These are phyloP conservation scores for Thyridium curvatum DNA, from an alignment of 2,329 filamentous ascomycete genomes.

Conservation along the genomic window DNA sequence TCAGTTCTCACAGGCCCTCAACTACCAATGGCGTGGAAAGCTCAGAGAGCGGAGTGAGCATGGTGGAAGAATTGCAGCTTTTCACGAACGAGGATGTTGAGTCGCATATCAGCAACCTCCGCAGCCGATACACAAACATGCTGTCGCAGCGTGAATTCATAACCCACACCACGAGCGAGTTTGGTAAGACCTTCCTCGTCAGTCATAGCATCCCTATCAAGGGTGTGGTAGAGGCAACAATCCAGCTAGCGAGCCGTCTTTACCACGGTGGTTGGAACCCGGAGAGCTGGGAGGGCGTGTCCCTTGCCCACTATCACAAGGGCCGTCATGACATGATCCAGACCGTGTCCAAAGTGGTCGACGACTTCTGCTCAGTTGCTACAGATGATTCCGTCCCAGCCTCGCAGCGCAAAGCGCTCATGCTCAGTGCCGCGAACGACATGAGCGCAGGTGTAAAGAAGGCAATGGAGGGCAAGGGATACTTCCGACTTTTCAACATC, in stretches of 20 bases:
- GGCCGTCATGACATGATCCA: slow-evolving; percentile 11
- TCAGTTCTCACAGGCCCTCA: slow-evolving; percentile 2
- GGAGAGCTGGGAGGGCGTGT: slow-evolving; percentile 9
- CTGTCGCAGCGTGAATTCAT: no score
- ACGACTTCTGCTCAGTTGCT: slow-evolving; percentile 5
- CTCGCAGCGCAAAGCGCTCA: not conserved
- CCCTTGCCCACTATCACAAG: slow-evolving; percentile 10
- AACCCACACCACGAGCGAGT: no score
- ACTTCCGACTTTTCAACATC: not conserved
- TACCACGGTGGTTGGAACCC: slow-evolving; percentile 6
- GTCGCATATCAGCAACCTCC: no score
- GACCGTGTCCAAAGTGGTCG: slow-evolving; percentile 3
- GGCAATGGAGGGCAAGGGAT: slow-evolving; percentile 1
- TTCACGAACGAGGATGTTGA: slow-evolving; percentile 11
- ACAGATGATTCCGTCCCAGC: not conserved
- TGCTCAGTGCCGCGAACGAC: not conserved
- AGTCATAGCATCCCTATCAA: no score
- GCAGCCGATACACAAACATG: no score
- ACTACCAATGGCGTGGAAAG: not conserved
- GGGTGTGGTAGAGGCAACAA: slow-evolving; percentile 5
- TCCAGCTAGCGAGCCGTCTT: slow-evolving; percentile 8
- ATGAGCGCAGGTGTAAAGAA: not conserved
- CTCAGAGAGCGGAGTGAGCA: slow-evolving; percentile 6
- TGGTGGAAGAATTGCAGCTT: slow-evolving; percentile 7
- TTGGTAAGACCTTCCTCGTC: no score